Evolutionary conservation across 805 yeast genomes (phyloP), one percentile per base, ranked within the genome.

Genomic region (Komagataella pastoris): DNA sequence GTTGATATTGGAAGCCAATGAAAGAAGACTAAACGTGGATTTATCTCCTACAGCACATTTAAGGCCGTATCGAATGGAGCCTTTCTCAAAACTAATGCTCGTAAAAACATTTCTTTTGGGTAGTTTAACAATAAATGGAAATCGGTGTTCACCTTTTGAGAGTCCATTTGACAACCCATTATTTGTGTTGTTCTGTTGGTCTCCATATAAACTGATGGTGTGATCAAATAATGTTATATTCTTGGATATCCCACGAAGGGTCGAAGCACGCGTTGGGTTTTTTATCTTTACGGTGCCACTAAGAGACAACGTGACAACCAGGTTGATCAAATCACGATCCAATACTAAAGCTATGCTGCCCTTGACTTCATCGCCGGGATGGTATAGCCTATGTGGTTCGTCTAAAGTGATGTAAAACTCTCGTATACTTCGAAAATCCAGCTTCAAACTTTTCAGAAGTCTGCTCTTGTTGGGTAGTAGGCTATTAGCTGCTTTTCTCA

Each of bases 101-200:
- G 93, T 85, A 64, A 73, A 83, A 3, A 87, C 75, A 56, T 85
- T 77, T 56, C 78, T 80, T 57, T 74, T 75, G 1, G 97, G 96
- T n/a, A 89, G 72, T 57, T 79, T 83, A 47, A 89, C 85, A 49
- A 84, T 78, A 61, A 89, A 90, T 18, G 96, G 96, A 62, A 90
- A 89, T 43, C 87, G 68, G 65, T 89, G 97, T 61, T 86, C 91
- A 46, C 97, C 97, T 59, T 80, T 79, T 17, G 80, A 76, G n/a
- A 85, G 63, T 0, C 86, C 86, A 53, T 65, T 70, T 14, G 57
- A 51, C 18, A 51, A 45, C 3, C 53, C 47, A 1, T 50, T 48
- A 5, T 64, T 61, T 2, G 53, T 45, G 12, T 58, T 50, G 5
- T 21, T 50, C 44, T 36, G 43, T 44, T 49, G 49, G 10, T 49